Evolutionary conservation across 139 green algal genomes (phyloP), one percentile per base, ranked within the genome.

Genomic region (Coelastrella sp.): DNA sequence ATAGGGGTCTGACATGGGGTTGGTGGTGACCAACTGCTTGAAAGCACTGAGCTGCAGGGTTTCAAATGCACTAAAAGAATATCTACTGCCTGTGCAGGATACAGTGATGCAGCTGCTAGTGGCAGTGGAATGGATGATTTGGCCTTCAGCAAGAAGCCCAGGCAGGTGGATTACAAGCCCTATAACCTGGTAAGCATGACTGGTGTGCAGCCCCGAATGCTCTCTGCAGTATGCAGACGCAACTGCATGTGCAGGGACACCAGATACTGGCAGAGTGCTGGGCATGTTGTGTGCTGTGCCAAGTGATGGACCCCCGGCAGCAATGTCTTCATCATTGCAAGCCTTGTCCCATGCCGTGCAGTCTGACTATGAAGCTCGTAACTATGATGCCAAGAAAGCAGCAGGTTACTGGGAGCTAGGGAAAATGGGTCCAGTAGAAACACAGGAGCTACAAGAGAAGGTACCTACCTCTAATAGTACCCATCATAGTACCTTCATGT

Each of bases 391-490:
- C 30, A 93, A 93, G 82, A 84, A 81, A 15, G 68, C 53, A 34
- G 83, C 73, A 1, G 87, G 81, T 45, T 96, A 96, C 79, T 96
- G 91, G 92, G 48, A 93, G 88, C 88, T 97, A 38, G 94, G 94
- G 7, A 86, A 83, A 32, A 86, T 97, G 59, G 94, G 94, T 2
- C 90, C 92, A 0, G 89, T 93, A 27, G 89, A 95, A 40, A 91
- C 88, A 38, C 85, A 89, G 45, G 87, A 94, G 82, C 86, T 94
- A 88, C 86, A 90, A 68, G 92, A 88, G 53, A 91, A 94, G 88
- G 86, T 92, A 50, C 37, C 17, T 27, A 32, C 11, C 53, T 23
- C 15, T 13, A 23, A 13, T 13, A 69, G n/a, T n/a, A n/a, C n/a
- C n/a, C n/a, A n/a, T n/a, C n/a, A n/a, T n/a, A n/a, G n/a, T n/a